Base-by-base conservation (phyloP, 139 green algal species). In the Chlamydomonas eustigma region DNA sequence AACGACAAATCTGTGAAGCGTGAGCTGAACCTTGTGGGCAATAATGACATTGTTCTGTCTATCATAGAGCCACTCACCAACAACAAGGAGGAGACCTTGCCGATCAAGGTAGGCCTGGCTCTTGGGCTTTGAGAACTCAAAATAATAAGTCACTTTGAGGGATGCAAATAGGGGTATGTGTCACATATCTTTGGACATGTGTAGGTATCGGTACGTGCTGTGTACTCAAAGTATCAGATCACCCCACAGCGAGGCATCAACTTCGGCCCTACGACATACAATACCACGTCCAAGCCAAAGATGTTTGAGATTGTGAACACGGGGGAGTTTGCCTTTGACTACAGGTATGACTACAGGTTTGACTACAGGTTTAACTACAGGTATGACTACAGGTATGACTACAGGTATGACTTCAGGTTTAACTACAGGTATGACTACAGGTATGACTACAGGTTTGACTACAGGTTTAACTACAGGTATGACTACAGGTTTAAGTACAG, bases 221-320 rank as follows among this genome's bases (percentile, higher is more conserved):
- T 90, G 5, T 96, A 91, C 83, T 84, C 70, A 78, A 93, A 92
- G 81, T 96, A 94, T 77, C 70, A 73, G 35, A 77, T 96, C 76
- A 90, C 83, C 3, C 91, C 91, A n/a, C 82, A 83, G 1, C 79
- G 86, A 32, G 91, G 90, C 50, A 83, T 96, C 77, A 88, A 91
- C 84, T 96, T 96, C 77, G 88, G 90, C 2, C 89, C 90, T 18
- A 31, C 80, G 39, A 85, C 90, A 2, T 94, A 92, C 83, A 89
- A 90, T 76, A 93, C 84, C 33, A 79, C 44, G 37, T 88, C 87
- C 64, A 85, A 88, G n/a, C 90, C 91, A 1, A 84, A 86, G 37
- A 87, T 74, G 0, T 89, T 96, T 65, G 86, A 92, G 71, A 78
- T 93, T 24, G n/a, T 64, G 28, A 93, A 92, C 76, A 75, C 78